phyloP scores from a whole-genome alignment of 108 stramenopile species.

The Chaetoceros muelleri region DNA sequence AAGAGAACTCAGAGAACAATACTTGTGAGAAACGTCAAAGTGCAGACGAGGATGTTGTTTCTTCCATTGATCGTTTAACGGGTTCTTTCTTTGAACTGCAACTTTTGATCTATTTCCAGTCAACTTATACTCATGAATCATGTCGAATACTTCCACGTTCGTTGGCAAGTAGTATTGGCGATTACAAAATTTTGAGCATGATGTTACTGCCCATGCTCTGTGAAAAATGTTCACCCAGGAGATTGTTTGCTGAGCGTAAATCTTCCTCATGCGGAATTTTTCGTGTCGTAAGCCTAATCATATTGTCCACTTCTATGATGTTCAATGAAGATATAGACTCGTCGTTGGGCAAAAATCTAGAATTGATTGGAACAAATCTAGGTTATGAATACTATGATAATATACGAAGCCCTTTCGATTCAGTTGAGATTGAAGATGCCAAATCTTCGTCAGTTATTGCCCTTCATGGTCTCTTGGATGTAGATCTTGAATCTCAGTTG shows the following conservation, averaged over 20 bases:
- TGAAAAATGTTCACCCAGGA: slow-evolving; percentile 47
- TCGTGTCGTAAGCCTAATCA: background rate
- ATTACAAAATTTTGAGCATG: slow-evolving; percentile 23
- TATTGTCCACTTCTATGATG: background rate
- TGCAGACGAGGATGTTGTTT: too few species aligned
- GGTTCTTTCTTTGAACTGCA: background rate
- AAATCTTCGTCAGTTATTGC: too few species aligned
- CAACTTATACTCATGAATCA: background rate
- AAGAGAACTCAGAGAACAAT: too few species aligned
- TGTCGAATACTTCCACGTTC: too few species aligned
- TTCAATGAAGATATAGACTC: background rate
- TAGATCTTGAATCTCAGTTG: slow-evolving; percentile 21
- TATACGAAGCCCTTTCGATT: background rate
- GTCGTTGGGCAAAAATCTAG: too few species aligned
- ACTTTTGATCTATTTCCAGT: background rate
- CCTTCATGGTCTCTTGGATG: background rate
- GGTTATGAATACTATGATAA: background rate
- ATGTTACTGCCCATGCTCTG: slow-evolving; percentile 42
- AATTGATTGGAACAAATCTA: background rate
- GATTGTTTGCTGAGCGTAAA: slow-evolving; percentile 20
- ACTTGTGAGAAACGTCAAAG: too few species aligned
- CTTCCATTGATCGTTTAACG: background rate
- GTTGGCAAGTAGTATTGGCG: slow-evolving; percentile 2
- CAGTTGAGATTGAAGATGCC: background rate
- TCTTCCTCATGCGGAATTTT: background rate